Conservation (phyloP, 495 filamentous ascomycete species). For the Annulohypoxylon bovei region DNA sequence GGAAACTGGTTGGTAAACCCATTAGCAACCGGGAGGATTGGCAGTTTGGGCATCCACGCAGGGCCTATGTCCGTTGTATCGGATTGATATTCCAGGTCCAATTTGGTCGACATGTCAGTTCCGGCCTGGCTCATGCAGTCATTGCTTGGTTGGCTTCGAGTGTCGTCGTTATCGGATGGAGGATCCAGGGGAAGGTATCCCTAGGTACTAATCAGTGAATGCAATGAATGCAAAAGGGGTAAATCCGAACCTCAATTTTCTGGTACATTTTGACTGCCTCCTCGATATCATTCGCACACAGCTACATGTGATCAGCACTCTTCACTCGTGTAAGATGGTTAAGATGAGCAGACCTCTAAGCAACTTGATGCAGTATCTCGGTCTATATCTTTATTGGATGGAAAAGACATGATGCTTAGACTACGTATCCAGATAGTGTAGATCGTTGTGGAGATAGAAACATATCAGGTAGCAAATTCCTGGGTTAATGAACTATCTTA, state of each 20-base stretch:
- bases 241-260: conserved; percentile 11
- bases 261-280: conserved; percentile 10
- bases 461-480: no score
- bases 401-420: not conserved
- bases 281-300: conserved; percentile 5
- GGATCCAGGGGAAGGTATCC: conserved; percentile 12
- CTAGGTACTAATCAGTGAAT: not conserved
- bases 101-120: no score
- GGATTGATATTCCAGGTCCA: not conserved
- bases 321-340: not conserved
- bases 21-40: not conserved
- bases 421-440: not conserved
- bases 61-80: not conserved
- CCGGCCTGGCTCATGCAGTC: not conserved
- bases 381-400: not conserved
- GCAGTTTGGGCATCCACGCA: conserved; percentile 19
- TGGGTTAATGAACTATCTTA: not conserved
- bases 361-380: conserved; percentile 12
- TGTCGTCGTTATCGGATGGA: not conserved
- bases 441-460: no score
- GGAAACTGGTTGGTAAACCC: not conserved
- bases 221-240: not conserved
- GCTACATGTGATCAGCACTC: conserved; percentile 3
- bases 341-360: conserved; percentile 1
- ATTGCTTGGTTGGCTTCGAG: not conserved